Base-by-base conservation (phyloP, 2,329 filamentous ascomycete species). In the Alternaria angustiovoidea region DNA sequence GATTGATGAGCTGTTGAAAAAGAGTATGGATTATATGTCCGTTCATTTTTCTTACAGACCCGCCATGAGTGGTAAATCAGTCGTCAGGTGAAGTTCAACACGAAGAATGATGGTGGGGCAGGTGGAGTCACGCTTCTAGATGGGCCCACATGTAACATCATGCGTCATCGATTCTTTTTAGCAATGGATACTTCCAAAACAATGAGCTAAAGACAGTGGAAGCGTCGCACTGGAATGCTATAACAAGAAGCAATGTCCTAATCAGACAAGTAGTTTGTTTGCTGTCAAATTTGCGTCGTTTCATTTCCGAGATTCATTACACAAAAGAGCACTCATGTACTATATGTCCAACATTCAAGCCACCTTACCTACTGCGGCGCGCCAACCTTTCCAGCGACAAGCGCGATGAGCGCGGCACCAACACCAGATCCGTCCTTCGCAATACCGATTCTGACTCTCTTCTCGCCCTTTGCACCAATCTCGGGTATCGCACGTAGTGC, bases 381-480 rank as follows among this genome's bases (percentile, higher is more conserved):
- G 7, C 54, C 62, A 2, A 77, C 72, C 73, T 85, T 83, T 2
- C 91, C 91, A 1, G 94, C 94, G 28, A 97, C 91, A 51, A 97
- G 86, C 52, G 95, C 95, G 80, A 98, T 98, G 70, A 99, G 82
- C 41, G 95, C 95, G 3, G 95, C 95, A 54, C 95, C 95, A n/a
- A 97, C 92, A 64, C 93, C 95, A 65, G 91, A 95, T 48, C 95
- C 95, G 77, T 99, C 95, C 84, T 97, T 97, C 63, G 95, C 95
- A 73, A 98, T 95, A 22, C 94, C 95, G 73, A 99, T 97, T 58
- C 93, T 87, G 66, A 99, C 91, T 80, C 89, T 91, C 81, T 91
- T 90, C 66, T 96, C 93, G 11, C 94, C 93, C 58, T 86, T 83
- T 46, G 84, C 81, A 5, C 94, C 94, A 70, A 98, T 91, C 62